Conservation (phyloP, 345 rosid genomes). For the Aurinia saxatilis region DNA sequence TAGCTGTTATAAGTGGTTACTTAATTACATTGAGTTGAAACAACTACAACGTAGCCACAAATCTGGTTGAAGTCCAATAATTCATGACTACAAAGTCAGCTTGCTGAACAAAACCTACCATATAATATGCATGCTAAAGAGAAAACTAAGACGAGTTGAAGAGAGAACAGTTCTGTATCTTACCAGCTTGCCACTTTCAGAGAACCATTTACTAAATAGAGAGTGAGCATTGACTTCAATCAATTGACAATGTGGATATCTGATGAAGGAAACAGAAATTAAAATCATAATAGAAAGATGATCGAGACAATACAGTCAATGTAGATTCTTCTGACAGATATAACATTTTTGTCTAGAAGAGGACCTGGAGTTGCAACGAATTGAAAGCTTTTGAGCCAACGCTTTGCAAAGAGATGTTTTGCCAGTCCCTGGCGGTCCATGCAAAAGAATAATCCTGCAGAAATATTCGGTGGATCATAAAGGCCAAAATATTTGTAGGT, state of each 20-base stretch:
- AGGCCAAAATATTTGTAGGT: neutral
- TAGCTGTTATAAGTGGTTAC: neutral
- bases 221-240: slow-evolving; percentile 99
- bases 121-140: slow-evolving; percentile 3
- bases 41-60: slow-evolving; percentile 12
- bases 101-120: neutral
- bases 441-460: slow-evolving; percentile 86
- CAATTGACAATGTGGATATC: slow-evolving; percentile 87
- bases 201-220: slow-evolving; percentile 98
- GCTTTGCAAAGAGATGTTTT: slow-evolving; percentile 97
- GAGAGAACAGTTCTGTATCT: slow-evolving; percentile 12
- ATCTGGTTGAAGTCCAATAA: slow-evolving; percentile 12
- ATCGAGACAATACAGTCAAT: neutral
- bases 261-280: slow-evolving; percentile 31
- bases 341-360: neutral
- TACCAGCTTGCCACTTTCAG: slow-evolving; percentile 99
- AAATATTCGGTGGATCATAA: neutral
- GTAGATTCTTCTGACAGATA: neutral
- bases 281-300: neutral
- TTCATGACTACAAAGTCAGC: neutral
- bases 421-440: slow-evolving; percentile 99
- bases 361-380: slow-evolving; percentile 79
- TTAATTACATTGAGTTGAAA: neutral
- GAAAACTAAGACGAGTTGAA: slow-evolving; percentile 4
- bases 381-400: slow-evolving; percentile 88